Evolutionary conservation across 2,329 filamentous ascomycete genomes (phyloP), one percentile per base, ranked within the genome.

Genomic region (Leptographium radiaticola): DNA sequence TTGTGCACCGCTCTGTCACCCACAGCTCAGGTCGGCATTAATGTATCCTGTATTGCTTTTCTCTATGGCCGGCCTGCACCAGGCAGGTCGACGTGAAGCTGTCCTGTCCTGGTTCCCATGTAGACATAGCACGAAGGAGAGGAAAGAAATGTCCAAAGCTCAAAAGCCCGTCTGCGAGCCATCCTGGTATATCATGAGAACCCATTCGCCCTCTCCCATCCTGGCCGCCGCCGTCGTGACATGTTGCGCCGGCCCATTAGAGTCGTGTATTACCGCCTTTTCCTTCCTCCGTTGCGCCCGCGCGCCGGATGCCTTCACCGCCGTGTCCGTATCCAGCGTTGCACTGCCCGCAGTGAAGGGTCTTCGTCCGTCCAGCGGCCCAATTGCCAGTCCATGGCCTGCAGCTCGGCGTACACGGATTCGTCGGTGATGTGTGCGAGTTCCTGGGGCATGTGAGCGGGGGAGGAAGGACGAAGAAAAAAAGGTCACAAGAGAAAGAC

Each of bases 341-440:
- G 72, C 55, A 83, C 75, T 49, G 72, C 69, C 53, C 75, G 70
- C 52, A 82, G 67, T 59, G 74, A 77, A 2, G 80, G 80, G 62
- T 84, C 80, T 62, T 84, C 80, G 58, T 68, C 72, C 60, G 74
- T 80, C 80, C 80, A 84, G 67, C 79, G 77, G 62, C 77, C 77
- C 66, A 77, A 72, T 53, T 65, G 62, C 31, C 74, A 66, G 62
- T 84, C 80, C 20, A 74, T 74, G 39, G 68, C 64, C 57, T 74
- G 72, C 53, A 83, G 71, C 55, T 81, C 71, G 48, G 68, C 64
- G 64, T 83, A 83, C 56, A 84, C 71, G 39, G 66, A 62, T 53
- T 83, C 77, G 64, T 84, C 80, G 43, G 74, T 80, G 59, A 83
- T 75, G 42, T 69, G 69, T 36, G 73, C 68, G 47, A 84, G 70